Evolutionary conservation across 106 monocot genomes (phyloP).

Genomic region (Dendrobium officinale): DNA sequence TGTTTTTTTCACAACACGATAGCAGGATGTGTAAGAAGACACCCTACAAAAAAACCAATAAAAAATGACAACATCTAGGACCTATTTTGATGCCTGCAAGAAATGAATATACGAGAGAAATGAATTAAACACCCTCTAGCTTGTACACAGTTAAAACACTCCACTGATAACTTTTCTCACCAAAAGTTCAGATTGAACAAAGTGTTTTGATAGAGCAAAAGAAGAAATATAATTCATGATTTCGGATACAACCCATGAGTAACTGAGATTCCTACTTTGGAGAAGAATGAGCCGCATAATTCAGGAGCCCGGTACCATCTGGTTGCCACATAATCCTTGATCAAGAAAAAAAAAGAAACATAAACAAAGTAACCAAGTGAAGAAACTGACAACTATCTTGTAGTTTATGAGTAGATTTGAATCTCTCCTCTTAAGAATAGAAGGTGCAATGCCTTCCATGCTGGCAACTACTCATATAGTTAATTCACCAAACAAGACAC

Average conservation of each 20-base stretch:
- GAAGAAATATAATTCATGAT: not conserved
- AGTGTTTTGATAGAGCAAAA: not conserved
- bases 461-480: not conserved
- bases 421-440: not conserved
- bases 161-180: not conserved
- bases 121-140: not conserved
- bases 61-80: not conserved
- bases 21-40: not conserved
- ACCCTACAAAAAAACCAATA: too few relatives aligned
- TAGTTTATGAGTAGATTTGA: not conserved
- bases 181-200: not conserved
- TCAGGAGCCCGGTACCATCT: slow-evolving; percentile 66
- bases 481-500: not conserved
- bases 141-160: not conserved
- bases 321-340: slow-evolving; percentile 56
- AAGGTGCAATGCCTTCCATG: not conserved
- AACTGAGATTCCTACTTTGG: slow-evolving; percentile 26
- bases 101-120: not conserved
- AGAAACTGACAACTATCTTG: not conserved
- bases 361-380: slow-evolving; percentile 5
- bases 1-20: not conserved
- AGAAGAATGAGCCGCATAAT: slow-evolving; percentile 64
- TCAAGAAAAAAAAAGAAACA: not conserved
- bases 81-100: not conserved
- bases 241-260: not conserved